Conservation (phyloP, 2,329 filamentous ascomycete genomes). For the Thielaviopsis cerberus region DNA sequence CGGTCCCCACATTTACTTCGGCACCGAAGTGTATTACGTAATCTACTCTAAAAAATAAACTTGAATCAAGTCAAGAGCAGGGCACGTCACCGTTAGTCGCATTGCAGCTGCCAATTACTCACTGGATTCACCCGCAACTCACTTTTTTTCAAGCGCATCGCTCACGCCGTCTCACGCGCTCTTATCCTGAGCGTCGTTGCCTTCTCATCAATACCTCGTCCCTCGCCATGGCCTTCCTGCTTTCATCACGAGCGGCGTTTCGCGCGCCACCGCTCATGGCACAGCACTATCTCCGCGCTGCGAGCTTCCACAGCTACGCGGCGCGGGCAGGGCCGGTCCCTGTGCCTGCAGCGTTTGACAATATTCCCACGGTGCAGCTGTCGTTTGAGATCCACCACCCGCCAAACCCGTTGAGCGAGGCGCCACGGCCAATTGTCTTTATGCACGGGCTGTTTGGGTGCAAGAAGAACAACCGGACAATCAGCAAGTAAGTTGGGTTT, state of each 20-base stretch:
- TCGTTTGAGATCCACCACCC: constrained; percentile 51
- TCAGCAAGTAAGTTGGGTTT: constrained; percentile 59
- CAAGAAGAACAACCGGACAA: constrained; percentile 83
- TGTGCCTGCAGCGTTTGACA: constrained; percentile 1
- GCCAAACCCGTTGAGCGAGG: constrained; percentile 21
- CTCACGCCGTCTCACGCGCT: not conserved
- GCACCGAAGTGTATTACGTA: not conserved
- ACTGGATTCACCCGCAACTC: not conserved
- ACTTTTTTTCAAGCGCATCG: not conserved
- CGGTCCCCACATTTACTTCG: not conserved
- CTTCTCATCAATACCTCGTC: not conserved
- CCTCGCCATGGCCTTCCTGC: constrained; percentile 1
- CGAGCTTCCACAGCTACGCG: constrained; percentile 5
- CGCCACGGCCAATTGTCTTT: constrained; percentile 54
- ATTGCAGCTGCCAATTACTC: not conserved
- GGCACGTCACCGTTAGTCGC: not conserved
- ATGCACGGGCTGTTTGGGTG: constrained; percentile 89
- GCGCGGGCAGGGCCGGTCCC: not conserved
- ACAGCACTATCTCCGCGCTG: not conserved
- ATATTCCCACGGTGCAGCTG: constrained; percentile 21
- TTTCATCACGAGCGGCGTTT: not conserved
- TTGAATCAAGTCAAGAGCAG: not conserved
- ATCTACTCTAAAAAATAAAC: not conserved
- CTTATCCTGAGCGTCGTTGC: not conserved
- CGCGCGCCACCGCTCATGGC: too few relatives aligned